A percentile compares a stretch with the other conserved stretches of the same genome.
Conservation (phyloP, 371 early-diverging fungal genomes). For the Syncephalis fuscata region DNA sequence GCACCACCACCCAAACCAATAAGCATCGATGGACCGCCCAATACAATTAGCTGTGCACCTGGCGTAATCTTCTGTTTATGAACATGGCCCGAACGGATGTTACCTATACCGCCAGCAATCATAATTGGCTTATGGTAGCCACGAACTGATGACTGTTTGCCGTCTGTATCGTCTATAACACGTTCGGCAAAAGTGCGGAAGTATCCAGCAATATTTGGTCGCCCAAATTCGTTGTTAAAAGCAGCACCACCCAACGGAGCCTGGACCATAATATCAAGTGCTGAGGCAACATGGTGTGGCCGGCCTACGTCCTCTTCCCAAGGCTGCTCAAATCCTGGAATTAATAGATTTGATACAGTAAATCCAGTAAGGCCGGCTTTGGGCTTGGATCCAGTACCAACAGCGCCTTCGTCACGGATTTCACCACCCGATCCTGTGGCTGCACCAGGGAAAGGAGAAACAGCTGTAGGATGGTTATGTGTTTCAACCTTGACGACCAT, state of each 20-base stretch:
- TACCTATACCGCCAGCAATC: conserved; percentile 95
- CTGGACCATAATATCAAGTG: conserved; percentile 90
- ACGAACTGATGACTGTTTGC: conserved; percentile 33
- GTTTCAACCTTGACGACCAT: conserved; percentile 94
- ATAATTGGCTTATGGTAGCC: conserved; percentile 98
- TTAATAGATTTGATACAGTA: conserved; percentile 77
- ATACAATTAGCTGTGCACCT: conserved; percentile 68
- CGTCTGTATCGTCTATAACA: conserved; percentile 28
- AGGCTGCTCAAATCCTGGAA: conserved; percentile 77
- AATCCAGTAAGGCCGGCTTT: conserved; percentile 90
- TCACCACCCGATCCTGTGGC: conserved; percentile 92
- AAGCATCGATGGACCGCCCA: conserved; percentile 94
- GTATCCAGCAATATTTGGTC: conserved; percentile 88
- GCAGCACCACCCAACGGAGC: conserved; percentile 94
- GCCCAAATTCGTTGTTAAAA: conserved; percentile 96
- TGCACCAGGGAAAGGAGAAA: conserved; percentile 94
- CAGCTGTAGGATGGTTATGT: conserved; percentile 96
- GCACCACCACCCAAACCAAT: conserved; percentile 97
- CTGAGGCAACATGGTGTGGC: conserved; percentile 77
- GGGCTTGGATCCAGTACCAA: conserved; percentile 87
- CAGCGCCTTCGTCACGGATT: conserved; percentile 96
- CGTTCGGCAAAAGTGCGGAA: conserved; percentile 87
- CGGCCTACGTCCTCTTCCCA: conserved; percentile 84
- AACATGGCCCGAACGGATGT: conserved; percentile 71
- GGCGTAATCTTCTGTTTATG: conserved; percentile 66